Base-by-base conservation (phyloP, 2,329 filamentous ascomycete genomes). In the Botryotinia convoluta region DNA sequence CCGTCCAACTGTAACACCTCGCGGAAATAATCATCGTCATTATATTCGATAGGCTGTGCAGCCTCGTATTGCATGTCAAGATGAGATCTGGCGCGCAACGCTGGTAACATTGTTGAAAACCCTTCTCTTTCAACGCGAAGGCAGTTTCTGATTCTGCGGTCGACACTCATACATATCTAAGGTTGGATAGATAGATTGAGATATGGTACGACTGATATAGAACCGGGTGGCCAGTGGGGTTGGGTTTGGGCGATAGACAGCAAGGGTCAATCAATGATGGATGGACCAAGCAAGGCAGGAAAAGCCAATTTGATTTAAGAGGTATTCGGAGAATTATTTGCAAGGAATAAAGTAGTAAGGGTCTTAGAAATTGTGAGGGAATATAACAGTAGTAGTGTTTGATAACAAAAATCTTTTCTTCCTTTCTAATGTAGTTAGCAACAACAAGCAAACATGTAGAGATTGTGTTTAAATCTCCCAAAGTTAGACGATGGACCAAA, bases 1-100 rank as follows among this genome's bases (percentile, higher is more conserved):
- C 70, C 70, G 8, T 77, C 75, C 39, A 80, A 73, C 63, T 77
- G 79, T 69, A 81, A 71, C 48, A 81, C 80, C 69, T 80, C 79
- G 51, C 75, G 75, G 26, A 70, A 45, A 68, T 80, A 81, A 32
- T 80, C 76, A 29, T 63, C 72, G 37, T 81, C 78, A 69, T 76
- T 77, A 73, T 75, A 78, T 72, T 80, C 72, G 54, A 69, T 54
- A 22, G 67, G 67, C 37, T 22, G 71, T 69, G 35, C 44, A 57
- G 72, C 45, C 48, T 70, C 67, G 59, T 73, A 22, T 62, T 70
- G 72, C 45, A 71, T 45, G 67, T 73, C 72, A 64, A 63, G 29
- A 71, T 70, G 72, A 69, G 71, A 69, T 65, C 71, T 69, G 32
- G 37, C 39, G 64, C 71, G 71, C 71, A 69, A 51, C n/a, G 64